Conservation (phyloP, 2,329 filamentous ascomycete species). For the Penicillium psychrosexuale region DNA sequence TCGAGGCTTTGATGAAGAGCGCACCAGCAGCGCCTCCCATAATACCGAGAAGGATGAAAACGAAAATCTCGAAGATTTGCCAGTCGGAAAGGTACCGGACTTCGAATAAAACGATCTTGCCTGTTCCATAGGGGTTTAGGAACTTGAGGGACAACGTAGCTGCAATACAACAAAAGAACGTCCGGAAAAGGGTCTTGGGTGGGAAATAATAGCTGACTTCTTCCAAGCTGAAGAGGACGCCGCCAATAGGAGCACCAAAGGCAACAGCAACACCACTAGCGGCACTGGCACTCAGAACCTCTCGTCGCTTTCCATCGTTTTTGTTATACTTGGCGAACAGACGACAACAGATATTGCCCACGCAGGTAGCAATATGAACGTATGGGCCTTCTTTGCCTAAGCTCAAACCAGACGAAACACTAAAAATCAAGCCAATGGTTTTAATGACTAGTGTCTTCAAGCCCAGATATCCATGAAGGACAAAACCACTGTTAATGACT, state of each 20-base stretch:
- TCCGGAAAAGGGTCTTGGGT: constrained; percentile 92
- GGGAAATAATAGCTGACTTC: constrained; percentile 97
- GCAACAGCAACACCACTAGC: constrained; percentile 91
- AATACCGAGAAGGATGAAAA: constrained; percentile 81
- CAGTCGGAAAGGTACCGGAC: constrained; percentile 88
- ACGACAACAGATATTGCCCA: constrained; percentile 92
- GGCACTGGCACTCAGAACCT: constrained; percentile 88
- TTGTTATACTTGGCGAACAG: constrained; percentile 90
- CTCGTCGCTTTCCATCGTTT: constrained; percentile 91
- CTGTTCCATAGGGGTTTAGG: constrained; percentile 90
- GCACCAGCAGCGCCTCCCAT: constrained; percentile 82
- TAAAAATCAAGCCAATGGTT: constrained; percentile 75
- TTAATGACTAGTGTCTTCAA: constrained; percentile 84
- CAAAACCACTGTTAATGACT: constrained; percentile 96
- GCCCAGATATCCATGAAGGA: constrained; percentile 91
- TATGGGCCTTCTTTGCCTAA: constrained; percentile 94
- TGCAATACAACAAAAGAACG: constrained; percentile 95
- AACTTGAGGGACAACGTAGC: constrained; percentile 91
- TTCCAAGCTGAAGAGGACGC: constrained; percentile 88
- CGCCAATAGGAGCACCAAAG: constrained; percentile 85
- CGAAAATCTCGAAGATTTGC: constrained; percentile 85
- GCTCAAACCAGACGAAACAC: constrained; percentile 87
- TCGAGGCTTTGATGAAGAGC: constrained; percentile 93
- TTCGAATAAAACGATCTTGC: constrained; percentile 95
- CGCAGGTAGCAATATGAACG: constrained; percentile 94